Conservation (phyloP, 352 stramenopile genomes). For the Stramenopiles sp. region DNA sequence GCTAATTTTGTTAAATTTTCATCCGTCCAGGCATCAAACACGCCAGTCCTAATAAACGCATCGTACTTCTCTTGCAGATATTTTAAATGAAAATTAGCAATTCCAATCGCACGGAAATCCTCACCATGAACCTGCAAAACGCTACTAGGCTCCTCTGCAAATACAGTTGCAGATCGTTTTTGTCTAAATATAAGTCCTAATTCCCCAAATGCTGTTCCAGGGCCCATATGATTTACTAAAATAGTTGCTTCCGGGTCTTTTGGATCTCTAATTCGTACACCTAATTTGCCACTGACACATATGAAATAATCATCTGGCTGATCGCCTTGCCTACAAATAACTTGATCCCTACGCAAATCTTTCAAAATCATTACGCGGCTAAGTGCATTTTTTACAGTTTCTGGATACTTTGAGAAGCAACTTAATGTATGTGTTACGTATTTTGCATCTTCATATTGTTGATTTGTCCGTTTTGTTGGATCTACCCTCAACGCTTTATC, state of each 20-base stretch:
- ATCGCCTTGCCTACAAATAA: background rate
- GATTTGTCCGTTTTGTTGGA: background rate
- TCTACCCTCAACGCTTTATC: background rate
- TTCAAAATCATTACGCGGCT: background rate
- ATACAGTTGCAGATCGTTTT: background rate
- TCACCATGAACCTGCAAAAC: background rate
- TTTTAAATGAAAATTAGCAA: constrained; percentile 3
- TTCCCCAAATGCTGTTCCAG: background rate
- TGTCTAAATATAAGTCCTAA: background rate
- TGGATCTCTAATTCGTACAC: background rate
- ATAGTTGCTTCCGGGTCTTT: background rate
- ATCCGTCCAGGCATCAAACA: background rate
- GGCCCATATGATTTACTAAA: background rate
- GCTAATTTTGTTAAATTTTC: constrained; percentile 3
- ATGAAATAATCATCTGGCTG: background rate
- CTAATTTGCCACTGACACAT: background rate
- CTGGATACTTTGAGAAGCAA: background rate
- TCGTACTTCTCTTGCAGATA: background rate
- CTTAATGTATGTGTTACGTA: background rate
- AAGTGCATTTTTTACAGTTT: background rate
- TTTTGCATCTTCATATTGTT: background rate
- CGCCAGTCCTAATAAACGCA: background rate
- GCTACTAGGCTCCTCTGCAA: background rate
- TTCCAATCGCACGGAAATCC: background rate
- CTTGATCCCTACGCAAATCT: background rate